phyloP scores from a whole-genome alignment of 169 alveolate species.

The Eimeria falciformis region DNA sequence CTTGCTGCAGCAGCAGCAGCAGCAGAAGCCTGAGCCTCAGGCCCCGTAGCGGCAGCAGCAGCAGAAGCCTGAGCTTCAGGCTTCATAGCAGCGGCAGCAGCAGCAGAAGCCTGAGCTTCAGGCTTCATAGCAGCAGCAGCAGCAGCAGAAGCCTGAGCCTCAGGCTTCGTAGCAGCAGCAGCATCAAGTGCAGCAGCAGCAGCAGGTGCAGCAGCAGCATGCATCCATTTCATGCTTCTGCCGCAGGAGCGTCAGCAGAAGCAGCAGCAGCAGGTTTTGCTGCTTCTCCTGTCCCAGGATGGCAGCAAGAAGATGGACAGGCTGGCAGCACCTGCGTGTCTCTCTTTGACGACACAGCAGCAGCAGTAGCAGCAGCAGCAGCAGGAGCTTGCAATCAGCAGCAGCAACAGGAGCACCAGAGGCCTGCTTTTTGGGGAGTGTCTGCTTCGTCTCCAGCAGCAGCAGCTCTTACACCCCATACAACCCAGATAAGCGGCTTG shows the following conservation, averaged over 20 bases:
- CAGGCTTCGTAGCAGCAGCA: not conserved
- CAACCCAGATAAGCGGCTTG: too few species aligned
- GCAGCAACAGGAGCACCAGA: not conserved
- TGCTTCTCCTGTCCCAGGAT: too few species aligned
- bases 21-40: not conserved
- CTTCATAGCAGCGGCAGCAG: conserved; percentile 10
- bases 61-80: not conserved
- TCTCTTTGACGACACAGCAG: not conserved
- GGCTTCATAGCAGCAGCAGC: conserved; percentile 26
- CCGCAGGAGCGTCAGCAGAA: conserved; percentile 13
- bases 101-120: not conserved
- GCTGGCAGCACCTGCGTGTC: conserved; percentile 7
- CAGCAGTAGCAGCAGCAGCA: conserved; percentile 1
- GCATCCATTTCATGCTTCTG: not conserved
- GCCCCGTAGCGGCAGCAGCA: not conserved
- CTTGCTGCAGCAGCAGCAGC: not conserved
- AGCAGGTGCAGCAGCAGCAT: not conserved
- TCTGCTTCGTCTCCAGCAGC: not conserved
- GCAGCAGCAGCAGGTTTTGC: conserved; percentile 16
- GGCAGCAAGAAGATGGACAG: not conserved
- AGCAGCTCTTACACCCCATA: not conserved
- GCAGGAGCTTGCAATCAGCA: not conserved
- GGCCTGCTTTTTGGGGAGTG: not conserved
- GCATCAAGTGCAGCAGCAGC: not conserved
- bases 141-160: not conserved